Base-by-base conservation (phyloP, 2,329 filamentous ascomycete species). In the Phyllosticta paracitricarpa region DNA sequence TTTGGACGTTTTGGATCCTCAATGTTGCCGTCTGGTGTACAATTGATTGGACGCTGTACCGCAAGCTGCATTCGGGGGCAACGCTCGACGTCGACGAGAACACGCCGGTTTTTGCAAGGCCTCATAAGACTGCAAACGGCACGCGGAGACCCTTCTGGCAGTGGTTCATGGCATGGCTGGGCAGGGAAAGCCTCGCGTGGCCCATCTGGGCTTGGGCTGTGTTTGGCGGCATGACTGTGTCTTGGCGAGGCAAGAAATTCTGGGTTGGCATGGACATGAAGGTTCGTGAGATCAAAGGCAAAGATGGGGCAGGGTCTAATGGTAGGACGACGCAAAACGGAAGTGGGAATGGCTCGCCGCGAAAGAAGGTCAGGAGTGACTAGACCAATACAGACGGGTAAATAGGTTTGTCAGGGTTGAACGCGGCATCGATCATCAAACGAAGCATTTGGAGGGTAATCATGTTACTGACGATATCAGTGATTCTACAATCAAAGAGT, bases 161-260 rank as follows among this genome's bases (percentile, higher is more conserved):
- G 65, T 99, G 91, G 89, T 70, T 94, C 3, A 71, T 81, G 5
- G 89, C 92, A 0, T 99, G 95, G 94, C 67, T 96, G 0, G 91
- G 89, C 0, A 81, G 94, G 33, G 94, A 99, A 75, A 65, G 84
- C 0, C 78, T 97, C 8, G 92, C 94, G 0, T 78, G 96, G 54
- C 92, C 92, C 0, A 88, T 99, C 63, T 99, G 94, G 94, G 77
- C 84, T 0, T 91, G 88, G 84, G 94, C 94, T 0, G 89, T 97
- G 22, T 84, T 90, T 67, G 87, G 93, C n/a, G 94, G 94, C 0
- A 85, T 88, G 1, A 93, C 86, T 0, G 90, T 99, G 0, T 84
- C 84, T 58, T 99, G 94, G 95, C 80, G 94, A 61, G 93, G 92
- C 0, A 87, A 86, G 68, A 82, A 79, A 28, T 97, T 97, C 71